A percentile compares a stretch with the other conserved stretches of the same genome.
phyloP scores from a whole-genome alignment of 352 stramenopile species.

The Globisporangium radiosum region DNA sequence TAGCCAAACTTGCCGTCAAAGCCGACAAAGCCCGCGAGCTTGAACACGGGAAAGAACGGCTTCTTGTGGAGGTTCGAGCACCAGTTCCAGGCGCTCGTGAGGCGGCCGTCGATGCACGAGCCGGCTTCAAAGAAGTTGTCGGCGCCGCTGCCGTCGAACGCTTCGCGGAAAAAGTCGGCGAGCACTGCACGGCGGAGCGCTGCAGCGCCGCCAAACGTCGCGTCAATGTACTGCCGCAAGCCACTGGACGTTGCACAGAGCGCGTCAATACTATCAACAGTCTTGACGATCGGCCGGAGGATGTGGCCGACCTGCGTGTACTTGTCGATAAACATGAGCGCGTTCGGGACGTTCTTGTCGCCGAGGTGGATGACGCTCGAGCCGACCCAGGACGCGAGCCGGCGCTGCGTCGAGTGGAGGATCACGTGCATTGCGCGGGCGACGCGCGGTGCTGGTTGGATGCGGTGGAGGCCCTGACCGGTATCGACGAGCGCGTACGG shows the following conservation, averaged over 20 bases:
- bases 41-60: slow-evolving; percentile 94
- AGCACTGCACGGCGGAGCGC: slow-evolving; percentile 89
- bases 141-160: slow-evolving; percentile 93
- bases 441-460: slow-evolving; percentile 91
- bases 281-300: slow-evolving; percentile 84
- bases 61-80: slow-evolving; percentile 93
- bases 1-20: slow-evolving; percentile 96
- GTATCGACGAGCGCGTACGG: slow-evolving; percentile 92
- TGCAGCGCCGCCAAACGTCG: slow-evolving; percentile 81
- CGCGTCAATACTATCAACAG: slow-evolving; percentile 62
- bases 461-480: slow-evolving; percentile 92
- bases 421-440: slow-evolving; percentile 95
- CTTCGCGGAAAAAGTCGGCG: slow-evolving; percentile 94
- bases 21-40: slow-evolving; percentile 93
- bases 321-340: slow-evolving; percentile 98
- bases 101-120: slow-evolving; percentile 94
- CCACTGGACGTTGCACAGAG: slow-evolving; percentile 39
- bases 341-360: slow-evolving; percentile 97
- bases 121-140: slow-evolving; percentile 96
- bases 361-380: slow-evolving; percentile 95
- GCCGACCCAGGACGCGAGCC: slow-evolving; percentile 86
- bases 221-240: slow-evolving; percentile 54
- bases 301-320: slow-evolving; percentile 93
- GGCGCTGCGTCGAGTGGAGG: slow-evolving; percentile 74
- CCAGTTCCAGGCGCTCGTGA: slow-evolving; percentile 98